A percentile compares a stretch with the other conserved stretches of the same genome.
Evolutionary conservation across 1,139 yeast species (phyloP).

Genomic region (Saccharomycopsis crataegensis): DNA sequence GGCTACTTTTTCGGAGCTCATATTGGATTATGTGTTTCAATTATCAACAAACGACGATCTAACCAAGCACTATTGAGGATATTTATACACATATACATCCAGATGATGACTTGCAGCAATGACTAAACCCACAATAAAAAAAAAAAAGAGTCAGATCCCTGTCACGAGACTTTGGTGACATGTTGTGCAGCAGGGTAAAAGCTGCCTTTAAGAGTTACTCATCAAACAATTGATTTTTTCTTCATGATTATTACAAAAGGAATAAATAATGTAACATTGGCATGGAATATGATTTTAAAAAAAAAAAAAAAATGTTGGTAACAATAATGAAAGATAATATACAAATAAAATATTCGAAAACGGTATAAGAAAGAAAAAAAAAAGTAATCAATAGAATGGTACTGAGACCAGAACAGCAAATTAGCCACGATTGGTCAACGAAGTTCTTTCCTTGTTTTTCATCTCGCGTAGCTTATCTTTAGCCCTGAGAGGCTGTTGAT

Average conservation of each 20-base stretch:
- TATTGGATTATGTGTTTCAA: neutral
- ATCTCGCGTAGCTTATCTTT: constrained; percentile 17
- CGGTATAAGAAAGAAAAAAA: neutral
- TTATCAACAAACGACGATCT: neutral
- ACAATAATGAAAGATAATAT: neutral
- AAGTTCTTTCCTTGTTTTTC: constrained; percentile 9
- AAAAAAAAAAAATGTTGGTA: neutral
- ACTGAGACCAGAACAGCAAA: neutral
- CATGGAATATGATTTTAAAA: neutral
- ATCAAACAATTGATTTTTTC: no score
- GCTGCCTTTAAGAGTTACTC: no score
- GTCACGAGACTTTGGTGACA: no score
- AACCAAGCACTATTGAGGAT: no score
- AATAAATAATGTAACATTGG: no score
- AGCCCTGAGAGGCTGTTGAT: constrained; percentile 8
- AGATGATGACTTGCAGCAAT: neutral
- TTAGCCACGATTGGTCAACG: neutral
- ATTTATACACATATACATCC: neutral
- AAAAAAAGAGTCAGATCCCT: no score
- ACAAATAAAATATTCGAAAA: neutral
- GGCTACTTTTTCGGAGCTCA: constrained; percentile 31
- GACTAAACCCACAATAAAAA: no score
- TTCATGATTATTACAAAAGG: no score
- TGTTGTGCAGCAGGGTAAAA: no score
- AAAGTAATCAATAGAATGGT: no score